Base-by-base conservation (phyloP, 169 alveolate species). In the Plasmodium fragile region DNA sequence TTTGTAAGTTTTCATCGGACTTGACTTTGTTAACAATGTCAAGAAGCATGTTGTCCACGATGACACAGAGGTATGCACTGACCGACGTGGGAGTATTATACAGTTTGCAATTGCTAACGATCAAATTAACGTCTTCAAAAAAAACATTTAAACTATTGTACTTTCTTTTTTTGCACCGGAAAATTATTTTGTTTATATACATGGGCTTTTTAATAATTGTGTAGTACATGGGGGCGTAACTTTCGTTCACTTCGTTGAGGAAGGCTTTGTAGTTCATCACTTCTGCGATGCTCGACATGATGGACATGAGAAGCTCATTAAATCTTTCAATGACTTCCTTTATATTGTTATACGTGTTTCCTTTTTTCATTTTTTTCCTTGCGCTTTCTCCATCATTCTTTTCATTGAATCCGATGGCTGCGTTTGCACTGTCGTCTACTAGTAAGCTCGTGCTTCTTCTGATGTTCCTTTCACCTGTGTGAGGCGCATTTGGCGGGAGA, bases 201-300 rank as follows among this genome's bases (percentile, higher is more conserved):
- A 89, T 89, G 36, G 94, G 94, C 8, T 89, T 89, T 41, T 89
- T 70, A 55, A 89, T 72, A 39, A 89, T 87, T 41, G 79, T 89
- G 82, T 89, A 89, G 71, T 89, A 89, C 82, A 89, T 59, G 28
- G 94, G 94, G 49, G 94, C 94, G 70, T 89, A 89, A 6, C 83
- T 78, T 89, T 89, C 94, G 32, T 89, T 89, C 4, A 89, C 94
- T 89, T 89, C 91, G 81, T 89, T 89, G 79, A 89, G 81, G 81
- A 89, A 89, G 13, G 94, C 83, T 89, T 89, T 89, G 53, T 89
- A 89, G 32, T 80, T 78, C 34, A 41, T 7, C 43, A 78, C 77
- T n/a, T 77, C 30, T 41, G 94, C 65, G 22, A 89, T 79, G 13
- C 81, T 65, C 0, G 25, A 36, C 94, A 89, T 89, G 13, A 89